Conservation (phyloP, 2,329 filamentous ascomycete genomes). For the Exophiala sp. region DNA sequence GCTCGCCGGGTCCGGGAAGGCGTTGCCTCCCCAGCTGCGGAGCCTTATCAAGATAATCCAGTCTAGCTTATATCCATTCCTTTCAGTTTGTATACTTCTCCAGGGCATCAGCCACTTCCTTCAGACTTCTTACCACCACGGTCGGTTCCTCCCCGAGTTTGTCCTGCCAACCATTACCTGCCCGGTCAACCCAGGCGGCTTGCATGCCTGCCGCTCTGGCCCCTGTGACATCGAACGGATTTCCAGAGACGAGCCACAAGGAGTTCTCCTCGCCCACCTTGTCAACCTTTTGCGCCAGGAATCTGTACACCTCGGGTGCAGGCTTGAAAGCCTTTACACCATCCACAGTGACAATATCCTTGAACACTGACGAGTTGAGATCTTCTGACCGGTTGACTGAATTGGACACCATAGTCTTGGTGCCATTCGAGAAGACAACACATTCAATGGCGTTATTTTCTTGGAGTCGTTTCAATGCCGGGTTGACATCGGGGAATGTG, state of each 20-base stretch:
- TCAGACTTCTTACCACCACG: conserved; percentile 50
- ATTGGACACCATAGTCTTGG: conserved; percentile 54
- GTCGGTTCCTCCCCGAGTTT: conserved; percentile 51
- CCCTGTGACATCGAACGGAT: conserved; percentile 67
- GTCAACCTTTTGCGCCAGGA: conserved; percentile 50
- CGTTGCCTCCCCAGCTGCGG: conserved; percentile 26
- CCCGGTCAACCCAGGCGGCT: conserved; percentile 62
- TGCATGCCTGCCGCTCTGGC: conserved; percentile 56
- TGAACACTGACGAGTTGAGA: conserved; percentile 48
- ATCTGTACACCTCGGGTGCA: conserved; percentile 54
- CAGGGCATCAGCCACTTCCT: conserved; percentile 48
- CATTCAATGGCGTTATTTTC: conserved; percentile 42
- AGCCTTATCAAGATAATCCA: conserved; percentile 37
- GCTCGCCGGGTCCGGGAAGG: conserved; percentile 36
- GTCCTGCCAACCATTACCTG: conserved; percentile 60
- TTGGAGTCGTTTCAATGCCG: conserved; percentile 47
- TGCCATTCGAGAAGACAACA: conserved; percentile 68
- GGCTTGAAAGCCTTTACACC: conserved; percentile 59
- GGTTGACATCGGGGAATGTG: conserved; percentile 58
- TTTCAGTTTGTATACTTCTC: conserved; percentile 21
- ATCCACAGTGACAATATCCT: conserved; percentile 58
- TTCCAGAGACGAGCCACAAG: conserved; percentile 65
- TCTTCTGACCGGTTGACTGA: conserved; percentile 55
- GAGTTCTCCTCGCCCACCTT: conserved; percentile 43
- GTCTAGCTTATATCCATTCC: conserved; percentile 5